Evolutionary conservation across 768 basidiomycete genomes (phyloP).

Genomic region (Xanthoconium stramineum): DNA sequence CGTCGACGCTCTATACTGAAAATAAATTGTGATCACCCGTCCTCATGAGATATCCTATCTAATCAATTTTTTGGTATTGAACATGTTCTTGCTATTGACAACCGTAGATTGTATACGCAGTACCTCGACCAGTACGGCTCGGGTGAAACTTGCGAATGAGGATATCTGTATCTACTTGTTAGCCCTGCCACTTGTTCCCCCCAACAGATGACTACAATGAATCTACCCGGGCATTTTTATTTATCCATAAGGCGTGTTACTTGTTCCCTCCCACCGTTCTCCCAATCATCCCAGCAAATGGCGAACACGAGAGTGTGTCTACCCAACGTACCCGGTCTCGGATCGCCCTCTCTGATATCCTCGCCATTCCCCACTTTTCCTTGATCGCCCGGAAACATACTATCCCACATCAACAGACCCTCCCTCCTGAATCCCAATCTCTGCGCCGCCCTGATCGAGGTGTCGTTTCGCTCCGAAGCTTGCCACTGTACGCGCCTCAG

Average conservation of each 20-base stretch:
- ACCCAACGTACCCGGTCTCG: conserved; percentile 22
- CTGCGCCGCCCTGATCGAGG: conserved; percentile 50
- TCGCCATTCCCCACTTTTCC: conserved; percentile 35
- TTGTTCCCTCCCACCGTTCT: conserved; percentile 7
- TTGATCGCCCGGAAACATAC: conserved; percentile 42
- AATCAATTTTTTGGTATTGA: neutral
- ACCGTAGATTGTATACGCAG: neutral
- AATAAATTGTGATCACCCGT: neutral
- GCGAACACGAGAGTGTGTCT: conserved; percentile 38
- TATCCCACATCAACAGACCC: conserved; percentile 51
- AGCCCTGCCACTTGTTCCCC: too few species aligned
- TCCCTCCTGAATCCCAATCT: conserved; percentile 61
- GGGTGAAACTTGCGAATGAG: too few species aligned
- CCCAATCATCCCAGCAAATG: conserved; percentile 41
- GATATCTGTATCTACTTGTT: too few species aligned
- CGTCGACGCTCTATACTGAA: neutral
- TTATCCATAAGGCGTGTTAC: conserved; percentile 10
- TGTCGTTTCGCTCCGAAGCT: conserved; percentile 45
- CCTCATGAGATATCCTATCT: neutral
- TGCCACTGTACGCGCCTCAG: conserved; percentile 64
- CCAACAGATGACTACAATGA: too few species aligned
- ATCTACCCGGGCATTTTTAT: neutral
- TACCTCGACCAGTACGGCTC: neutral
- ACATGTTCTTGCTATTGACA: neutral
- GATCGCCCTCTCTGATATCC: conserved; percentile 31